phyloP scores from a whole-genome alignment of 2,329 filamentous ascomycete species.

The Colletotrichum viniferum region DNA sequence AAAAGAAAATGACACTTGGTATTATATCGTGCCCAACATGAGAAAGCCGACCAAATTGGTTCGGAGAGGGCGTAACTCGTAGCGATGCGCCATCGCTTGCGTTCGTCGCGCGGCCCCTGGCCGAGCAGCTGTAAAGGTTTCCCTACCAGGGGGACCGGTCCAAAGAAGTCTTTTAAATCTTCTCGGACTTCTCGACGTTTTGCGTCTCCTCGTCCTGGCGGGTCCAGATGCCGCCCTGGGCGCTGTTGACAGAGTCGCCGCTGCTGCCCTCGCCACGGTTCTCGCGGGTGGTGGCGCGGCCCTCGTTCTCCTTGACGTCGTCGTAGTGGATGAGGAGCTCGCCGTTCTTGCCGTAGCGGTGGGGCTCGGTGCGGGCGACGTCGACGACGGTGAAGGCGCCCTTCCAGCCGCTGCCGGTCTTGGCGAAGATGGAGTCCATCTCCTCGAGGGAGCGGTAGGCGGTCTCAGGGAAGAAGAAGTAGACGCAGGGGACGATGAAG shows the following conservation, averaged over 20 bases:
- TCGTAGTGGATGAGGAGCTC: conserved; percentile 56
- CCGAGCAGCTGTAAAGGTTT: not conserved
- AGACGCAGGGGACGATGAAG: conserved; percentile 60
- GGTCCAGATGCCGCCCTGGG: conserved; percentile 5
- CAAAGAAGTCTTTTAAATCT: not conserved
- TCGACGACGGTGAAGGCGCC: conserved; percentile 44
- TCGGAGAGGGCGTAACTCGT: conserved; percentile 11
- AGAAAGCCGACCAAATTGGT: not conserved
- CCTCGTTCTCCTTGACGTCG: conserved; percentile 41
- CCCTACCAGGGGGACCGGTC: not conserved
- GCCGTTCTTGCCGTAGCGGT: conserved; percentile 63
- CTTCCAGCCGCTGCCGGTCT: conserved; percentile 40
- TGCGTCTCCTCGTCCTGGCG: conserved; percentile 20
- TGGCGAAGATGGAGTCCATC: conserved; percentile 69
- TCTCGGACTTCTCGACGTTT: conserved; percentile 14
- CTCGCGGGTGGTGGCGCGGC: conserved; percentile 17
- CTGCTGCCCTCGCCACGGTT: conserved; percentile 15
- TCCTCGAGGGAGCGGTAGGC: conserved; percentile 68
- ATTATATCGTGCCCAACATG: not conserved
- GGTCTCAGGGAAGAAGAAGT: conserved; percentile 70
- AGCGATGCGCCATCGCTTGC: not conserved
- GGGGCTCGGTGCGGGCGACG: conserved; percentile 51
- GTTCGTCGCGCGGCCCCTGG: not conserved
- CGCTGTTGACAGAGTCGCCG: conserved; percentile 8
- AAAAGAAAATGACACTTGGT: conserved; percentile 1